Base-by-base conservation (phyloP, 2,329 filamentous ascomycete species). In the Phyllosticta citrichinensis region DNA sequence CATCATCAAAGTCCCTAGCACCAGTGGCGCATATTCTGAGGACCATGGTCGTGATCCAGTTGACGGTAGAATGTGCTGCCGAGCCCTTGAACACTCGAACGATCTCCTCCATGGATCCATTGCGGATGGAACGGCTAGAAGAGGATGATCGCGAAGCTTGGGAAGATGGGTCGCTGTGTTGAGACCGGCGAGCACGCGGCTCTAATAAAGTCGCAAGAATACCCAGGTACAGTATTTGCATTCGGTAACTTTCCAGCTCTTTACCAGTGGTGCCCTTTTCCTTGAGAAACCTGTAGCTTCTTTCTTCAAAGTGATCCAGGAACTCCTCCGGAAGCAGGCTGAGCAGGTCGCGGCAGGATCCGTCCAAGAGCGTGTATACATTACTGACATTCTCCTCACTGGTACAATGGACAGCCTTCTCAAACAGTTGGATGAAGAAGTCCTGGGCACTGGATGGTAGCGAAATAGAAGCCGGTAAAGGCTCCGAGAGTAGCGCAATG, bases 401-500 rank as follows among this genome's bases (percentile, higher is more conserved):
- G 24, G 68, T 70, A 24, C 58, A 64, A 11, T 67, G 62, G 2
- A 58, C 65, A 30, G 71, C 68, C 17, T 63, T 64, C 56, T 72
- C 67, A 50, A 73, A 74, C 2, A 68, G 61, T 24, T 64, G 66
- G 8, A 73, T 63, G 55, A 75, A 71, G 62, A 75, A 74, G 2
- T 63, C 55, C 24, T 73, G 71, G 8, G 70, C 70, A 55, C 67
- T 68, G 27, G 68, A 68, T 27, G 72, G 72, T 17, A 75, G 63
- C 4, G 68, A 64, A 14, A 74, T 53, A 1, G 60, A 62, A 5
- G 66, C 65, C 1, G 71, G 72, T 14, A 74, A 66, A 1, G 69
- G 68, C 20, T 66, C 63, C 22, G 73, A 71, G 2, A 74, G 68
- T 17, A 75, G 63, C 14, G 65, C 66, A 27, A 72, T 67, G 55